Base-by-base conservation (phyloP, 2,329 filamentous ascomycete genomes). In the Esteya vermicola region DNA sequence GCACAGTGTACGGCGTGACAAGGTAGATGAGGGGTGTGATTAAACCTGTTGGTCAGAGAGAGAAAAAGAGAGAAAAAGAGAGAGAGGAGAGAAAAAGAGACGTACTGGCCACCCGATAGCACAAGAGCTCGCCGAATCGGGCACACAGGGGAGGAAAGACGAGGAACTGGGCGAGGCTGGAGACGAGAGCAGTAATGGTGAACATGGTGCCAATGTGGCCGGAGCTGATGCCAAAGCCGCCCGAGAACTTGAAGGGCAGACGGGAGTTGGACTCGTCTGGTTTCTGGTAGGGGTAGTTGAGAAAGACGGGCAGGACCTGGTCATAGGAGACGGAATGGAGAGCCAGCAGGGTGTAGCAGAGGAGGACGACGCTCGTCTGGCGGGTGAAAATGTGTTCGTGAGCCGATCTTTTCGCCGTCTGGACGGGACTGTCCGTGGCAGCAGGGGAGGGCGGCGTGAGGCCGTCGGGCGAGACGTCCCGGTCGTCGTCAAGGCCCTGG, bases 271-370 rank as follows among this genome's bases (percentile, higher is more conserved):
- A 68, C 35, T 71, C 59, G 26, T 71, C 58, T 5, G 65, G 57
- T 5, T 67, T 53, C 49, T 77, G 67, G 1, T 58, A 59, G 0
- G 81, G 80, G 47, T 85, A 81, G 58, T 93, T 83, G 52, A 95
- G 71, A 56, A 93, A 93, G 1, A 95, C 85, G 4, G 86, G 83
- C 2, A 96, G 72, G 3, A 89, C 68, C 53, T 93, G 86, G 57
- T 96, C 89, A 53, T 78, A 95, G 1, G 85, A 78, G 30, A 93
- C 76, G 0, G 76, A 78, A 57, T 94, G 86, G 36, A 93, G 69
- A 1, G 85, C 82, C 16, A 96, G 67, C 37, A 91, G 67, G 2
- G 81, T 81, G 58, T 96, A 95, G 0, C 79, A 70, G 2, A 84
- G 46, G 1, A 96, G 66, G 47, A 46, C 53, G 50, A 50, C 52